Base-by-base conservation (phyloP, 768 basidiomycete genomes). In the Phylloporus sp. region DNA sequence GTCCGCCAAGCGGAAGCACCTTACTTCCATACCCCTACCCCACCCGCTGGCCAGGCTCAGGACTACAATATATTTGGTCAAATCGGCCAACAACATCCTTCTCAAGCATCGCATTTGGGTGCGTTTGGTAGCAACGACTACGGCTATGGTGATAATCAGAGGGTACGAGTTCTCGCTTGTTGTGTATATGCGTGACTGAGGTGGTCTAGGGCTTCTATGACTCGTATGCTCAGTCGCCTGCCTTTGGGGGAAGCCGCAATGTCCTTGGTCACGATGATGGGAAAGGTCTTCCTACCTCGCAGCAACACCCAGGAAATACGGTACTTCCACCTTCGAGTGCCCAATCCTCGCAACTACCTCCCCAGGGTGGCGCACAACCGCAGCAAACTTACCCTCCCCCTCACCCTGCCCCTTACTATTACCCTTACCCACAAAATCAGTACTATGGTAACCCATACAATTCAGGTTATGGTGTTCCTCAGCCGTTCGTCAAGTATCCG, bases 21-120 rank as follows among this genome's bases (percentile, higher is more conserved):
- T 5, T 89, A 87, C 65, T 87, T 86, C 75, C 84, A 90, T 58
- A 74, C 83, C 0, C 79, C 84, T 8, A 90, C 88, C 3, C 88
- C 87, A 18, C 86, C 87, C 46, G 80, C 78, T 15, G 67, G 68
- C 22, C 83, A 82, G 56, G 68, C 71, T 15, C 86, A 87, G 51
- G 75, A 79, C 31, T 65, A 81, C 40, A 81, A 71, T 55, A 75
- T 79, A 33, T 86, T 88, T 57, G 81, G 83, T n/a, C 82, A 83
- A 63, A 73, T 80, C 17, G 64, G 59, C 6, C 75, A 73, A 40
- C 77, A 80, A 42, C 82, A 82, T 44, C 60, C 84, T 55, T 76
- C 64, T 13, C 79, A 80, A 24, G 64, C 60, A 38, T 71, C 71
- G 9, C 76, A 77, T 47, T 60, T 77, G 38, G 66, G 68, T 43